Base-by-base conservation (phyloP, 805 yeast species). In the Pichia nakasei region DNA sequence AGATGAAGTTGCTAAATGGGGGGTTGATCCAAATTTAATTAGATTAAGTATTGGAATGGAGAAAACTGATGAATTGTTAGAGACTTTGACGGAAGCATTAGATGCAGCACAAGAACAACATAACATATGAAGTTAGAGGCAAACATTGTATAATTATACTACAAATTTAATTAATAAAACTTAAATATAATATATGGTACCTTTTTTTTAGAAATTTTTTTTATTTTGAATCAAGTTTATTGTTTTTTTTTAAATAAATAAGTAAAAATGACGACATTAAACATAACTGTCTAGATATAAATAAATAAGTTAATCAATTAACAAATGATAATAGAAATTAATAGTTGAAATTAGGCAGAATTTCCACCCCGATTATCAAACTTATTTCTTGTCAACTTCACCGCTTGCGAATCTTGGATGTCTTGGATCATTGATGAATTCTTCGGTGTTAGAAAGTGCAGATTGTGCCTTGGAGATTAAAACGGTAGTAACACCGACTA, bases 361-460 rank as follows among this genome's bases (percentile, higher is more conserved):
- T n/a, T n/a, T n/a, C n/a, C n/a, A n/a, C n/a, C n/a, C n/a, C n/a
- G n/a, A 19, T 13, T 18, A 33, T 15, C 33, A 20, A 17, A 20
- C 11, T 50, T 57, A 61, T 57, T 60, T 61, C 56, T 55, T 48
- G 48, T 56, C 64, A 41, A 55, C 47, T 43, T 61, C 64, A 52
- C 65, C 66, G 45, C 49, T 48, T 53, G 59, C 70, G 64, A 85
- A 84, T 72, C 94, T 82, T 68, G 96, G 96, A 75, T 87, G 87
- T 76, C 95, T 85, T 72, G 96, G 96, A 70, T 87, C 96, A 67
- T 87, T 86, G 69, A 81, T 78, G 74, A 80, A 87, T 70, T 85
- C 94, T 51, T 74, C 75, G 48, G 91, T 73, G 74, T 80, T 72
- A 66, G 78, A 71, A 56, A 85, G 75, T 50, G 82, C 82, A 49